phyloP scores from a whole-genome alignment of 2,329 filamentous ascomycete species.

The Periglandula ipomoeae region DNA sequence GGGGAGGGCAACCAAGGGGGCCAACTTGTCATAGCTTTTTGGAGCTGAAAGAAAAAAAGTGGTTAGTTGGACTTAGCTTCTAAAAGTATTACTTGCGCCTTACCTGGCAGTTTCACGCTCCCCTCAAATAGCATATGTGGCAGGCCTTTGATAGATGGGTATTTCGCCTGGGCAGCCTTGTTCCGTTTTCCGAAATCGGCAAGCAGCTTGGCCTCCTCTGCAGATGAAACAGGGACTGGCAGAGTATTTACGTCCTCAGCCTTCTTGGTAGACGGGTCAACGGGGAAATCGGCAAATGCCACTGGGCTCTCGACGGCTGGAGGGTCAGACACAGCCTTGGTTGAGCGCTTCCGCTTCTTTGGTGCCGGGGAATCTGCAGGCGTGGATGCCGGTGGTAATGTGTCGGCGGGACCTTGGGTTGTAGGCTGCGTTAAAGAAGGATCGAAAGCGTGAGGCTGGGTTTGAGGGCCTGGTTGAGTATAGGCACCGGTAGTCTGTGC shows the following conservation, averaged over 20 bases:
- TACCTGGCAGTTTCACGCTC: conserved; percentile 30
- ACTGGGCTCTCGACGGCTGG: conserved; percentile 8
- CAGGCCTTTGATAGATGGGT: conserved; percentile 30
- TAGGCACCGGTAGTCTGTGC: not conserved
- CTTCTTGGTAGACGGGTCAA: conserved; percentile 21
- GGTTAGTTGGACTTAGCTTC: not conserved
- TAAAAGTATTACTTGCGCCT: not conserved
- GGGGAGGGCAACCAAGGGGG: conserved; percentile 32
- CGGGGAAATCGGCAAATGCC: conserved; percentile 18
- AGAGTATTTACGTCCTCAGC: conserved; percentile 26
- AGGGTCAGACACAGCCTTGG: conserved; percentile 13
- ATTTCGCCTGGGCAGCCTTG: conserved; percentile 27
- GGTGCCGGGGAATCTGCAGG: conserved; percentile 18
- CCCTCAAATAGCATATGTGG: conserved; percentile 28
- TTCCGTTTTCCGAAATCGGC: conserved; percentile 28
- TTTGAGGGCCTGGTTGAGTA: conserved; percentile 7
- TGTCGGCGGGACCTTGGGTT: not conserved
- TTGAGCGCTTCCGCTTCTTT: conserved; percentile 30
- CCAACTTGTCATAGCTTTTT: conserved; percentile 36
- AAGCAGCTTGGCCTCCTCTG: conserved; percentile 27
- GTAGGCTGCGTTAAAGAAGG: conserved; percentile 1
- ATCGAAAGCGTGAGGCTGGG: conserved; percentile 9
- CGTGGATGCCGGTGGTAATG: conserved; percentile 1
- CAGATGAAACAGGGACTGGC: conserved; percentile 20
- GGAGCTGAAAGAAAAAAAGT: conserved; percentile 16